Base-by-base conservation (phyloP, 78 protist genomes). In the Emiliania huxleyi region DNA sequence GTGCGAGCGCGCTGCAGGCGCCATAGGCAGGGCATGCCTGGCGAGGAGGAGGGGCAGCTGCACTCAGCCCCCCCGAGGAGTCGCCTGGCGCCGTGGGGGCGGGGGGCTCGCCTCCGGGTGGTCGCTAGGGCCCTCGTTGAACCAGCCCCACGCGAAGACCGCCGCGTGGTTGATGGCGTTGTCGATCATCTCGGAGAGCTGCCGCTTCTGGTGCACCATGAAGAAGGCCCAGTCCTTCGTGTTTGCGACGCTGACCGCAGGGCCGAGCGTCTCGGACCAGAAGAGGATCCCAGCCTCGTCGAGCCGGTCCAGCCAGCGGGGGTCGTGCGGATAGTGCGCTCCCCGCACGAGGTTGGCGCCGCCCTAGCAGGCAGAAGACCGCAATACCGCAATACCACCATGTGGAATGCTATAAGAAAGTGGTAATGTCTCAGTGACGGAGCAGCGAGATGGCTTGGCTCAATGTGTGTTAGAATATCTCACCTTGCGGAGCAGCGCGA, bases 291-390 rank as follows among this genome's bases (percentile, higher is more conserved):
- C 93, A 42, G 38, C 69, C 37, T 93, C 95, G 81, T 93, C 95
- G 35, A 90, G 56, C 2, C 11, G 89, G 35, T 93, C 95, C 38
- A 93, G 81, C 12, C 2, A 93, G 29, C 93, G 46, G 2, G 11
- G 95, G 89, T 93, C 95, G 56, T 93, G 95, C 38, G 95, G 95
- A 45, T 93, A 93, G 95, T 93, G 95, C 8, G 95, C 95, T 42
- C 95, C 95, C 1, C 95, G 95, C 6, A 93, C 92, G 69, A 37
- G 45, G 37, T 93, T 93, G 69, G 87, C 92, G 56, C 93, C 93
- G 62, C n/a, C n/a, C n/a, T n/a, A n/a, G n/a, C n/a, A n/a, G n/a
- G n/a, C n/a, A n/a, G n/a, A n/a, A n/a, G n/a, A n/a, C n/a, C n/a
- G n/a, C n/a, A n/a, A n/a, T n/a, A n/a, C n/a, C n/a, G n/a, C n/a